phyloP scores from a whole-genome alignment of 2,329 filamentous ascomycete genomes.

The Neofusicoccum sp. region DNA sequence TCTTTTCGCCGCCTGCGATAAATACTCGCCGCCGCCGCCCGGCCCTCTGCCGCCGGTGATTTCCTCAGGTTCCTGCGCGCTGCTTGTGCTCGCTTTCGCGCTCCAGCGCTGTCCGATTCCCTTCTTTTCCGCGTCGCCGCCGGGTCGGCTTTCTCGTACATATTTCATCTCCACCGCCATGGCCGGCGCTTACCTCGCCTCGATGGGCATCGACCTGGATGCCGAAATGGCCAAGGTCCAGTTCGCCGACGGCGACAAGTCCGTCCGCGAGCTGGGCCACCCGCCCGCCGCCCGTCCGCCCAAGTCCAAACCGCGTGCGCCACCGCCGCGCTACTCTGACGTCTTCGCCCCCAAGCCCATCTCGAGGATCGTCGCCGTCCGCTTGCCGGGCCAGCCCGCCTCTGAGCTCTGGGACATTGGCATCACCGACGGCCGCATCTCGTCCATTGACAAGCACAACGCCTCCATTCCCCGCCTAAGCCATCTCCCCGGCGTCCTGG shows the following conservation, averaged over 20 bases:
- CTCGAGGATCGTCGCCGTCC: constrained; percentile 33
- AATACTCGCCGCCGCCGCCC: background rate
- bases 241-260: constrained; percentile 17
- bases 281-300: background rate
- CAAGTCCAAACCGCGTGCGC: background rate
- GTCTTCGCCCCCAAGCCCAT: constrained; percentile 19
- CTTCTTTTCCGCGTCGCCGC: background rate
- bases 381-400: constrained; percentile 31
- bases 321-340: constrained; percentile 6
- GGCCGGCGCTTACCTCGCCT: constrained; percentile 17
- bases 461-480: background rate
- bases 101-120: constrained; percentile 3
- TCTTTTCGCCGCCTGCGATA: background rate
- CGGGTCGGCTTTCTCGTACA: background rate
- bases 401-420: constrained; percentile 38
- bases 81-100: background rate
- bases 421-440: constrained; percentile 34
- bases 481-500: constrained; percentile 35
- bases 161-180: constrained; percentile 11
- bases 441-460: constrained; percentile 32
- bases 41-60: background rate
- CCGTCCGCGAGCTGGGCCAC: background rate
- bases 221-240: constrained; percentile 33
- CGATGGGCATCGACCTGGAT: constrained; percentile 32
- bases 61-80: background rate